Evolutionary conservation across 768 basidiomycete species (phyloP), one percentile per base, ranked within the genome.

Genomic region (Trametopsis cervina): DNA sequence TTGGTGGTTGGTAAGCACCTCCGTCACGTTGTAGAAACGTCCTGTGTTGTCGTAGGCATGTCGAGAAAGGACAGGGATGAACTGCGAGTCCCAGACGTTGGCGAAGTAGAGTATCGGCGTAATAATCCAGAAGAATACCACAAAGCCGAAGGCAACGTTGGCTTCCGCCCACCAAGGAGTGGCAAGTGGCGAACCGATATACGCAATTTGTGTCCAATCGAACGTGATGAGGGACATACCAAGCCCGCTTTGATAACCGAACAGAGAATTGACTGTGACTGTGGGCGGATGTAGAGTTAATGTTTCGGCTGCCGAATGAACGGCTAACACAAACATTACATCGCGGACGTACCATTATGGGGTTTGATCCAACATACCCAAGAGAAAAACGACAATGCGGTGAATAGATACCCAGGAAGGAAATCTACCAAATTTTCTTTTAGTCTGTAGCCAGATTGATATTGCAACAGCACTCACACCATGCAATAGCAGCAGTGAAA

Each of bases 81-180:
- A 85, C 38, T 78, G 77, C 17, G 77, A 66, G 63, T 76, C 80
- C 68, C 80, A 87, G 25, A 72, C 72, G 55, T 88, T 87, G 54
- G 77, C 80, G 61, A 77, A 88, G 53, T 86, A 81, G 38, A 88
- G 63, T 21, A 77, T 56, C 1, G 85, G 85, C 2, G 77, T 72
- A 41, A 85, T 54, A 60, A 86, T 53, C 82, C 70, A 89, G 66
- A 82, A 84, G 65, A 89, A 77, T 64, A 83, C 72, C 4, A 81
- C 65, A 55, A 89, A 81, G 24, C 83, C 80, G 40, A 61, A 66
- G 2, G 73, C 63, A 46, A 87, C 69, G 61, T 89, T 88, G 7
- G 81, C 85, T 60, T 83, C 78, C 1, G 84, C 85, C 85, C 85
- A 88, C 84, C 85, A 90, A 1, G 88, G 88, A 4, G 83, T 80